phyloP scores from a whole-genome alignment of 345 rosid species.

The Eutrema heterophyllum region DNA sequence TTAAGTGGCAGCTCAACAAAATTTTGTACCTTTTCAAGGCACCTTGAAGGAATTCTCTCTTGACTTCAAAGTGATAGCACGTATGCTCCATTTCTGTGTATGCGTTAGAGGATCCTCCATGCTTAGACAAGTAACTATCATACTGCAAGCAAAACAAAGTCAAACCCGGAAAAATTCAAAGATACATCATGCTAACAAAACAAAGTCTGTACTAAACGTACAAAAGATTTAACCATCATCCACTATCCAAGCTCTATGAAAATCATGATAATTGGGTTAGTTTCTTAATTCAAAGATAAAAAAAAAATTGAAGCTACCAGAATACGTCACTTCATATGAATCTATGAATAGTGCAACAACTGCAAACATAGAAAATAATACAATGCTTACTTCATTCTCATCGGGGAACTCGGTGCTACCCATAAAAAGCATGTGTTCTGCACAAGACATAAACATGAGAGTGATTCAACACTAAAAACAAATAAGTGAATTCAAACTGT shows the following conservation, averaged over 20 bases:
- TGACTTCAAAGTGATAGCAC: conserved; percentile 97
- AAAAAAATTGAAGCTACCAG: background rate
- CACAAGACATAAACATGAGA: conserved; percentile 3
- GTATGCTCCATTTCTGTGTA: conserved; percentile 94
- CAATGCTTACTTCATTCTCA: conserved; percentile 81
- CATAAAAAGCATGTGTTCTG: conserved; percentile 99
- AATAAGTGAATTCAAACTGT: background rate
- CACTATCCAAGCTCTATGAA: background rate
- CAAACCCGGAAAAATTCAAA: conserved; percentile 29
- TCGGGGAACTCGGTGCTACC: conserved; percentile 91
- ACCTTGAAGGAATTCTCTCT: conserved; percentile 77
- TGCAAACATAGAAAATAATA: background rate
- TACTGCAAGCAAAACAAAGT: conserved; percentile 67
- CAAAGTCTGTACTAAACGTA: background rate
- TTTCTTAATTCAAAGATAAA: background rate
- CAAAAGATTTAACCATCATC: background rate
- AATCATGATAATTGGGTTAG: background rate
- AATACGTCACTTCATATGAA: background rate
- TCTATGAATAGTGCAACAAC: background rate
- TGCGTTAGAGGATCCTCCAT: conserved; percentile 97
- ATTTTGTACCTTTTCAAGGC: conserved; percentile 70
- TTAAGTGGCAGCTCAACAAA: background rate
- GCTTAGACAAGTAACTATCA: conserved; percentile 98
- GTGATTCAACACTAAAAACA: background rate
- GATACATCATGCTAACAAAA: conserved; percentile 6